Evolutionary conservation across 2,329 filamentous ascomycete genomes (phyloP).

Genomic region (Alternaria brassicicola): DNA sequence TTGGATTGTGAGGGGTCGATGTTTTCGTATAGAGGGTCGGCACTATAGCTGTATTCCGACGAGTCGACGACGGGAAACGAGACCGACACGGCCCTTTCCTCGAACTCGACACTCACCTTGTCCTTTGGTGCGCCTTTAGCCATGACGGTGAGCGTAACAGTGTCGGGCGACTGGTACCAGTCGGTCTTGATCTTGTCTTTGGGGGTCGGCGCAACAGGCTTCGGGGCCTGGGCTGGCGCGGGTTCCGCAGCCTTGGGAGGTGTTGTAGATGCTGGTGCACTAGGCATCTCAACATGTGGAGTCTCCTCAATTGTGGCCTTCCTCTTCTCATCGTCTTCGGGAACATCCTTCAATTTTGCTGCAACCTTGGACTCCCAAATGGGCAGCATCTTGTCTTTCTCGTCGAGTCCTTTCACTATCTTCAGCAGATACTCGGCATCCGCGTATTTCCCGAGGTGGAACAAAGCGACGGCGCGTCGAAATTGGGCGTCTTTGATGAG

Average conservation of each 20-base stretch:
- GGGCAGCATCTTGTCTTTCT: conserved; percentile 58
- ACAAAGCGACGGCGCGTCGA: conserved; percentile 76
- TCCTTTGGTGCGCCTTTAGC: conserved; percentile 68
- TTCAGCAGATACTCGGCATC: conserved; percentile 75
- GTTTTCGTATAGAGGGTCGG: conserved; percentile 70
- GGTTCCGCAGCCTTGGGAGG: conserved; percentile 5
- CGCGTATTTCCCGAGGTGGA: conserved; percentile 71
- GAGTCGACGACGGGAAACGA: conserved; percentile 63
- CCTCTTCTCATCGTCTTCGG: conserved; percentile 56
- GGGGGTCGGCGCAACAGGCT: conserved; percentile 49
- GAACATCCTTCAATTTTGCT: conserved; percentile 57
- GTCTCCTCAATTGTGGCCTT: conserved; percentile 54
- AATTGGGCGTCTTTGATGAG: conserved; percentile 82
- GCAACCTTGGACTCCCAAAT: conserved; percentile 66
- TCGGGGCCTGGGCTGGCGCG: conserved; percentile 31
- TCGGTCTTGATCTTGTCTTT: conserved; percentile 69
- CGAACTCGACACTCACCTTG: conserved; percentile 59
- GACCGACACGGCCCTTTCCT: conserved; percentile 58
- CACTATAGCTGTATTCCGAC: conserved; percentile 64
- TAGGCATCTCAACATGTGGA: conserved; percentile 57
- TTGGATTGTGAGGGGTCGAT: conserved; percentile 68
- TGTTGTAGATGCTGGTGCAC: conserved; percentile 38
- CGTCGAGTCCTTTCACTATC: conserved; percentile 60
- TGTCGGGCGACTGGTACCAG: conserved; percentile 70
- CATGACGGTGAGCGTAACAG: conserved; percentile 67